phyloP scores from a whole-genome alignment of 495 filamentous ascomycete species.

The Evansstolkia leycettana region DNA sequence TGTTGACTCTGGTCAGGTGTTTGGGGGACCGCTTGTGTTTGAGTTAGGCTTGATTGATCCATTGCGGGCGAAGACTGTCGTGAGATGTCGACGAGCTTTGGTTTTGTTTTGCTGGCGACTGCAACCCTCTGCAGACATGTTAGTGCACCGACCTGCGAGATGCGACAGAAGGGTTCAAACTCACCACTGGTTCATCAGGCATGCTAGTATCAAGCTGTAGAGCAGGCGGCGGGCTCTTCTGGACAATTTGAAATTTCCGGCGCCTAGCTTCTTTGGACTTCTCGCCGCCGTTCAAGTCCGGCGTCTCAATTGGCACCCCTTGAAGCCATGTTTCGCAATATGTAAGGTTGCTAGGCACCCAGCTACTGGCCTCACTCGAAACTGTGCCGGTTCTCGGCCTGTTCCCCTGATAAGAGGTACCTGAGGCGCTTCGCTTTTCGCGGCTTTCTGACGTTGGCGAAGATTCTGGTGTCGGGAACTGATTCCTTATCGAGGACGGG shows the following conservation, averaged over 20 bases:
- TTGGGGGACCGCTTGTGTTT: conserved; percentile 16
- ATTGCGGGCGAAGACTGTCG: conserved; percentile 26
- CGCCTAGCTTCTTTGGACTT: conserved; percentile 20
- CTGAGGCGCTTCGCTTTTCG: conserved; percentile 7
- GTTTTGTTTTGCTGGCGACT: conserved; percentile 31
- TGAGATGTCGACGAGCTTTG: conserved; percentile 32
- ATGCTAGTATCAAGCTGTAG: too few species aligned
- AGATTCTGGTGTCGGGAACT: conserved; percentile 7
- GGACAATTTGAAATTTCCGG: conserved; percentile 30
- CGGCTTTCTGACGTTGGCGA: conserved; percentile 5
- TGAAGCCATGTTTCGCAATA: conserved; percentile 34
- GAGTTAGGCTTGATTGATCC: conserved; percentile 13
- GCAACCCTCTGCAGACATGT: conserved; percentile 19
- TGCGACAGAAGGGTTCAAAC: conserved; percentile 2
- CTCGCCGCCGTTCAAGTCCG: conserved; percentile 13
- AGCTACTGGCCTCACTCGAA: conserved; percentile 29
- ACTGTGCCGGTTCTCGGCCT: conserved; percentile 26
- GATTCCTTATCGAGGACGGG: conserved; percentile 9
- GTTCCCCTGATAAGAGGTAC: conserved; percentile 11
- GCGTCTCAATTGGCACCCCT: conserved; percentile 21
- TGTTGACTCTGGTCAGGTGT: conserved; percentile 29
- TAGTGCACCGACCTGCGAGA: conserved; percentile 1
- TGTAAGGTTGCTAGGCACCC: conserved; percentile 29
- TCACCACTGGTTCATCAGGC: conserved; percentile 20
- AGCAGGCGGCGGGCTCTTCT: conserved; percentile 24